A percentile compares a stretch with the other conserved stretches of the same genome.
These are phyloP conservation scores for Epichloe bromicola DNA, from an alignment of 2,329 filamentous ascomycete genomes.

Conservation along the genomic window DNA sequence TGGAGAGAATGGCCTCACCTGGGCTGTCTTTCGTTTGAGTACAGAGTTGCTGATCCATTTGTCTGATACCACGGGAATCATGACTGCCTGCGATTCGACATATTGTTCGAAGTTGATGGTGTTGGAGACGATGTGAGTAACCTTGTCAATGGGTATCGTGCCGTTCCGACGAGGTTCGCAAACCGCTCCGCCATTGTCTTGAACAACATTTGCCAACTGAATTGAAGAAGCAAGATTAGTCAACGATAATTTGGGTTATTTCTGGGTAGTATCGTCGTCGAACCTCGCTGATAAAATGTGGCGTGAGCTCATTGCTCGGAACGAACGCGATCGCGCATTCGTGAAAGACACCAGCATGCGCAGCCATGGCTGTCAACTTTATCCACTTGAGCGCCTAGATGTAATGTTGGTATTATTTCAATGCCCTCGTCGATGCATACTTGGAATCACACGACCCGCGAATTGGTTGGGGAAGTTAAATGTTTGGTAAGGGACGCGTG, in stretches of 20 bases:
- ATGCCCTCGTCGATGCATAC: neutral
- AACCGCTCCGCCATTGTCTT: conserved; percentile 37
- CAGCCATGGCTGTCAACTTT: conserved; percentile 14
- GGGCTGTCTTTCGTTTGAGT: conserved; percentile 54
- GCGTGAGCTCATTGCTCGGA: conserved; percentile 26
- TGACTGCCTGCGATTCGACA: conserved; percentile 54
- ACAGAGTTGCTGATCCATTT: conserved; percentile 68
- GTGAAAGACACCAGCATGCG: conserved; percentile 22
- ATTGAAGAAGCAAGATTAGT: neutral
- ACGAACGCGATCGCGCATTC: conserved; percentile 34
- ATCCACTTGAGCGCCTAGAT: neutral
- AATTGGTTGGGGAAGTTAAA: too few relatives aligned
- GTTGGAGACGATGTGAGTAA: conserved; percentile 49
- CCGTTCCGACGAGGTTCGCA: conserved; percentile 35
- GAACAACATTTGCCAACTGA: conserved; percentile 29
- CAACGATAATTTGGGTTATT: too few relatives aligned
- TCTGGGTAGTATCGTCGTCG: neutral
- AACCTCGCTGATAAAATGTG: conserved; percentile 29
- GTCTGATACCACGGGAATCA: conserved; percentile 75
- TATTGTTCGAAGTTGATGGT: conserved; percentile 91
- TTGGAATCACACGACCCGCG: too few relatives aligned
- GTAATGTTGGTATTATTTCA: neutral
- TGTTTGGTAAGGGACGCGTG: conserved; percentile 5
- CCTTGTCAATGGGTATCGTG: conserved; percentile 31
- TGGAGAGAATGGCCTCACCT: conserved; percentile 74